These are phyloP conservation scores for Naganishia sp. DNA, from an alignment of 1,284 basidiomycete species.

Conservation along the genomic window DNA sequence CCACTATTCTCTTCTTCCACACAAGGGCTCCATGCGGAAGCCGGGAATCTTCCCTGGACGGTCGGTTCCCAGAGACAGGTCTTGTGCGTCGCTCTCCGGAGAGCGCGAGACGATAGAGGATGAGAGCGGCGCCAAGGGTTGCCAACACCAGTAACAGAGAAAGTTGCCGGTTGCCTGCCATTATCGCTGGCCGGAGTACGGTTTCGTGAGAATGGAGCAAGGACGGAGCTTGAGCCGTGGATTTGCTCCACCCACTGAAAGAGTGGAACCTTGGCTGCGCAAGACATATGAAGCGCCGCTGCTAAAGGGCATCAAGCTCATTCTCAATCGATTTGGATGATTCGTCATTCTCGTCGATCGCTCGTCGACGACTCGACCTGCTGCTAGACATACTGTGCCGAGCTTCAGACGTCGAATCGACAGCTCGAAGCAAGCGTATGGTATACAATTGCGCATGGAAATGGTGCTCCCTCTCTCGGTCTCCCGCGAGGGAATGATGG, in stretches of 20 bases:
- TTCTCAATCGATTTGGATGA: not conserved
- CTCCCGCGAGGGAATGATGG: too few relatives aligned
- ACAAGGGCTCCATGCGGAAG: conserved; percentile 3
- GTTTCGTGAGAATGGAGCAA: not conserved
- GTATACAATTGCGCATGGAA: too few relatives aligned
- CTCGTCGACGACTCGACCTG: not conserved
- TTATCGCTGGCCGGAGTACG: not conserved
- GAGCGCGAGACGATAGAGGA: conserved; percentile 25
- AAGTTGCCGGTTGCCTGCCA: conserved; percentile 26
- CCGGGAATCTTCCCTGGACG: not conserved
- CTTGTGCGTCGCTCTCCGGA: conserved; percentile 11
- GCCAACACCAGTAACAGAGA: conserved; percentile 27
- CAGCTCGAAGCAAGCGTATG: too few relatives aligned
- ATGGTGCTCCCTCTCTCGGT: too few relatives aligned
- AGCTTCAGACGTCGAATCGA: too few relatives aligned
- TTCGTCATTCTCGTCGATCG: conserved; percentile 2
- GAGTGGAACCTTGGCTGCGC: not conserved
- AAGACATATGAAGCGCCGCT: too few relatives aligned
- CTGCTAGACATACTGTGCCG: too few relatives aligned
- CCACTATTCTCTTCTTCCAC: conserved; percentile 59
- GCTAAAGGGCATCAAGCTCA: too few relatives aligned
- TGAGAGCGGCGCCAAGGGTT: conserved; percentile 25
- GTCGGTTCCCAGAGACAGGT: not conserved
- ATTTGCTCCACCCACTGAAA: not conserved
- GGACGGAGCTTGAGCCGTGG: not conserved